Evolutionary conservation across 148 eudicot genomes (phyloP), one percentile per base, ranked within the genome.

Genomic region (Fagopyrum homotropicum): DNA sequence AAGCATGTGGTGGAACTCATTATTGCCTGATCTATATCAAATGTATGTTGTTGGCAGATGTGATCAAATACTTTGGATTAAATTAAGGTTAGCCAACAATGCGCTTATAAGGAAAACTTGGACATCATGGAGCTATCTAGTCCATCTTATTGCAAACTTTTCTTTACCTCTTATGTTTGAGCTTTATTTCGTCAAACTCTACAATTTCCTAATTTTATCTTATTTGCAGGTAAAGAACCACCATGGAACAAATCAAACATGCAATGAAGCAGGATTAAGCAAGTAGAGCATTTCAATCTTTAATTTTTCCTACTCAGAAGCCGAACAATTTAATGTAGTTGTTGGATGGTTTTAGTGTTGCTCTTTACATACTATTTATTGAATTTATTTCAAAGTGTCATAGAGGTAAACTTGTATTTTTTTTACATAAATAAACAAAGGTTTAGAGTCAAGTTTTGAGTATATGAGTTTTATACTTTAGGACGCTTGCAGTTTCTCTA

Each of bases 371-470:
- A 56, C n/a, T n/a, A n/a, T 56, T 22, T n/a, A 56, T 6, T 56
- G 61, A 56, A 56, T 26, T 1, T 17, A 56, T 51, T 51, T 51
- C 14, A 51, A 60, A 2, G 66, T 8, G 35, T 26, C 66, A 9
- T 60, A 60, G 5, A 55, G 22, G 59, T 55, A 16, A 15, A 55
- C 52, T 49, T 49, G 12, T 49, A 17, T 55, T n/a, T 55, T n/a
- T 55, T 22, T n/a, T 15, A 3, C 59, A 14, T 55, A 55, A 1
- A 8, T 3, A 22, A 22, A 60, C 1, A 26, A 60, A 9, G 19
- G 66, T 60, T 22, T 22, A 60, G 40, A 60, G 66, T 55, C 60
- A 55, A 16, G 60, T 55, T 14, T 55, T 55, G n/a, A 56, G 60
- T 17, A 56, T 49, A 1, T 56, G 22, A n/a, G 66, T 7, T 60